A percentile compares a stretch with the other conserved stretches of the same genome.
These are phyloP conservation scores for Puccinia horiana DNA, from an alignment of 1,284 basidiomycete genomes.

Conservation along the genomic window DNA sequence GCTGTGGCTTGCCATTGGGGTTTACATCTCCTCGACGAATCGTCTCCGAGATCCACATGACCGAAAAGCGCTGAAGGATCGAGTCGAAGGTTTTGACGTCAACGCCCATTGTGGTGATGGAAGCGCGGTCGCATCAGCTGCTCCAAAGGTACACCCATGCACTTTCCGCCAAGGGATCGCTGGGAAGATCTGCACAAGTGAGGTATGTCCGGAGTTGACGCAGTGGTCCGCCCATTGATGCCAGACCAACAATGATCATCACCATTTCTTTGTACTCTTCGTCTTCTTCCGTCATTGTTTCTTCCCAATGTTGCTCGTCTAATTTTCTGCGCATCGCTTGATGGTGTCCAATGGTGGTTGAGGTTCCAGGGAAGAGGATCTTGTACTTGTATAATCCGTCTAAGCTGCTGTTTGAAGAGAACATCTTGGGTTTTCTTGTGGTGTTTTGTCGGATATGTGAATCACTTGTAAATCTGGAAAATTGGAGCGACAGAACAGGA, in stretches of 20 bases:
- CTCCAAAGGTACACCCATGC: not conserved
- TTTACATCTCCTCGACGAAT: not conserved
- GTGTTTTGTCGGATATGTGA: no score
- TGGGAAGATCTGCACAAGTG: not conserved
- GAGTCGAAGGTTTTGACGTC: not conserved
- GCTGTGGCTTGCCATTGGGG: not conserved
- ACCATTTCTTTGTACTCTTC: not conserved
- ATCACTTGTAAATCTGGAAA: no score
- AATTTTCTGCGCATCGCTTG: no score
- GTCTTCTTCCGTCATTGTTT: not conserved
- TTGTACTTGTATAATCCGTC: no score
- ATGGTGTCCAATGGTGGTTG: no score
- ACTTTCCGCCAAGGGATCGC: not conserved
- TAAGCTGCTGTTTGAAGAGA: no score
- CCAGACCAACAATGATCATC: not conserved
- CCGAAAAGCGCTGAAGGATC: not conserved
- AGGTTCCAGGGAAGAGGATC: no score
- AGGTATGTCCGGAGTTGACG: not conserved
- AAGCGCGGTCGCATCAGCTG: not conserved
- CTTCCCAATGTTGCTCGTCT: no score
- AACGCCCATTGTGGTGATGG: slow-evolving; percentile 7
- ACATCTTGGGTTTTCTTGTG: no score
- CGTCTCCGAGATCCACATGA: not conserved
- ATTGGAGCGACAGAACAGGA: no score
- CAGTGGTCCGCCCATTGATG: not conserved